Percentiles rank a stretch among this genome's conserved stretches.
These are phyloP conservation scores for Populus tremula DNA, from an alignment of 345 rosid species.

Conservation along the genomic window DNA sequence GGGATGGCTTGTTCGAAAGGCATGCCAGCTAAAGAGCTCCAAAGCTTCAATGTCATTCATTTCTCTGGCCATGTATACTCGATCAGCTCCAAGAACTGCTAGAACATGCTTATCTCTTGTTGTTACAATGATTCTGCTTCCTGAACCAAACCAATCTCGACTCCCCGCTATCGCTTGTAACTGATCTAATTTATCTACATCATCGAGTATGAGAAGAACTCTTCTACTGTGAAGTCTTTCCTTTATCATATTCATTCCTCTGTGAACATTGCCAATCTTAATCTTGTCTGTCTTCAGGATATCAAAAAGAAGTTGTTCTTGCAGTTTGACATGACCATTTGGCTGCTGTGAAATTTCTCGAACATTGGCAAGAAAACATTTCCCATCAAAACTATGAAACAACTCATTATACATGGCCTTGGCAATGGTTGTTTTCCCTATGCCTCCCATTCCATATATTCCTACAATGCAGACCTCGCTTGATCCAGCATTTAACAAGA, in stretches of 20 bases:
- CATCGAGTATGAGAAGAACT: slow-evolving; percentile 20
- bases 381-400: too few relatives aligned
- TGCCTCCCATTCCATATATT: too few relatives aligned
- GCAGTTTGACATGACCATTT: background rate
- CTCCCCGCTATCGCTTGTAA: slow-evolving; percentile 5
- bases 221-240: background rate
- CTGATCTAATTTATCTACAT: slow-evolving; percentile 8
- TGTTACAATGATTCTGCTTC: slow-evolving; percentile 13
- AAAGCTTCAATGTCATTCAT: background rate
- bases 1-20: slow-evolving; percentile 6
- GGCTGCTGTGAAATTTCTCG: too few relatives aligned
- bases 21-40: slow-evolving; percentile 13
- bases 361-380: too few relatives aligned
- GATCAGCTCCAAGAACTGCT: background rate
- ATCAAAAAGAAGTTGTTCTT: background rate
- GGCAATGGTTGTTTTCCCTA: too few relatives aligned
- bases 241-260: background rate
- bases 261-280: background rate
- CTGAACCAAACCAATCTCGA: background rate
- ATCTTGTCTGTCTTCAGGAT: background rate
- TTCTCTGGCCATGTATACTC: background rate
- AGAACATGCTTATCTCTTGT: slow-evolving; percentile 2
- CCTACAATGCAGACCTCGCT: too few relatives aligned
- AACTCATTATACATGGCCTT: too few relatives aligned
- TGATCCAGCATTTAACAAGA: background rate